Percentiles rank a stretch among this genome's conserved stretches.
phyloP scores from a whole-genome alignment of 2,329 filamentous ascomycete species.

The Hyphodiscus sp. region DNA sequence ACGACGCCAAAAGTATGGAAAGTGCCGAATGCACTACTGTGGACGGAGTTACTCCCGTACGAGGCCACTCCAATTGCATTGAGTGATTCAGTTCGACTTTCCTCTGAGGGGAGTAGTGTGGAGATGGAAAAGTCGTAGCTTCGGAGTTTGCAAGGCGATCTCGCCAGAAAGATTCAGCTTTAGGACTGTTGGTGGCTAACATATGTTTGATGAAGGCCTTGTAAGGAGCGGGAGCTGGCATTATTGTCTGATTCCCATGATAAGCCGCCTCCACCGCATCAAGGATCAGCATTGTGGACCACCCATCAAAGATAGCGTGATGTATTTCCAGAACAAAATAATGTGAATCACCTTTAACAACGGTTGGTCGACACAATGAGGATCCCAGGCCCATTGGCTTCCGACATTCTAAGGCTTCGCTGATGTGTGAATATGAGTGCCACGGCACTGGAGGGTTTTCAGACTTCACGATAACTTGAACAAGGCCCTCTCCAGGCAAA shows the following conservation, averaged over 20 bases:
- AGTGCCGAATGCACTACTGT: background rate
- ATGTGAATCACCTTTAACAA: background rate
- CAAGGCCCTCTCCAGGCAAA: background rate
- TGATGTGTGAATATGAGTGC: too few relatives aligned
- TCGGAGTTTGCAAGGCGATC: background rate
- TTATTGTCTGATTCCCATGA: background rate
- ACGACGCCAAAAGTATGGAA: constrained; percentile 21
- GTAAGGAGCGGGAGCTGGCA: background rate
- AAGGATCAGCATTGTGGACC: constrained; percentile 1
- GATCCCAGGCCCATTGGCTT: constrained; percentile 1
- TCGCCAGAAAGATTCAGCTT: background rate
- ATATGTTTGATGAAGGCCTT: background rate
- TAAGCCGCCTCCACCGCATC: background rate
- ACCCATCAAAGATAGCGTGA: constrained; percentile 14
- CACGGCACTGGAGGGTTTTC: too few relatives aligned
- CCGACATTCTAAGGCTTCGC: too few relatives aligned
- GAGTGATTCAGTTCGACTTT: background rate
- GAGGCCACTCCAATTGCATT: background rate
- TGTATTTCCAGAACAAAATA: constrained; percentile 14
- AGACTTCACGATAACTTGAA: constrained; percentile 12
- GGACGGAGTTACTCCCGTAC: background rate
- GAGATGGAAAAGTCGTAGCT: background rate
- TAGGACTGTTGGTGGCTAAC: background rate
- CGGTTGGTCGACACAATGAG: constrained; percentile 3
- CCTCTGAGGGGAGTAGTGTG: background rate